These are phyloP conservation scores for Euphorbia tirucalli DNA, from an alignment of 345 rosid genomes.

Conservation along the genomic window DNA sequence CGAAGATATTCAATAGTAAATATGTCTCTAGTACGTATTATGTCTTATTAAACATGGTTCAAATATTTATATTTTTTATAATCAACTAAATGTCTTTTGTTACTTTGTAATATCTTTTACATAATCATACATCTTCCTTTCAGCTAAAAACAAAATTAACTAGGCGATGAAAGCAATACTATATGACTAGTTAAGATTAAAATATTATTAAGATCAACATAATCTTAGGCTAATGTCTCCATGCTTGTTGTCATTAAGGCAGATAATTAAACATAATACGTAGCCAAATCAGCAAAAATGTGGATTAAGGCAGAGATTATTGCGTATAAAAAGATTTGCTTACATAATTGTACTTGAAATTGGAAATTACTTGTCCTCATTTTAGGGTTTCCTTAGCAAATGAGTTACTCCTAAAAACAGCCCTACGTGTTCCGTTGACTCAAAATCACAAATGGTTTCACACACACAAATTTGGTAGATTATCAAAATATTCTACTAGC, in stretches of 20 bases:
- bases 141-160: background rate
- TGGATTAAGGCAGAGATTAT: background rate
- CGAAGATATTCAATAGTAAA: too few species aligned
- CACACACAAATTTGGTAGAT: conserved; percentile 2
- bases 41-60: too few species aligned
- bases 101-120: too few species aligned
- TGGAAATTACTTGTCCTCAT: conserved; percentile 28
- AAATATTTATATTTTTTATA: too few species aligned
- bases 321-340: conserved; percentile 10
- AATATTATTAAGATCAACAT: conserved; percentile 8
- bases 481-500: background rate
- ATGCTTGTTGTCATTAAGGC: conserved; percentile 24
- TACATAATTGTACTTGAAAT: conserved; percentile 15
- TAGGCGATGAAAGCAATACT: background rate
- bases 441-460: background rate
- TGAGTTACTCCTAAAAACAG: conserved; percentile 27
- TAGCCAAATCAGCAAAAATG: conserved; percentile 8
- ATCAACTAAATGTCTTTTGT: too few species aligned
- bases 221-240: conserved; percentile 27
- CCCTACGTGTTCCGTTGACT: conserved; percentile 30
- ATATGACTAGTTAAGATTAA: too few species aligned
- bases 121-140: too few species aligned
- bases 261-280: conserved; percentile 2
- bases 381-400: conserved; percentile 28
- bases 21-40: too few species aligned